A percentile compares a stretch with the other conserved stretches of the same genome.
phyloP scores from a whole-genome alignment of 2,329 filamentous ascomycete genomes.

The Xylariaceae sp. region DNA sequence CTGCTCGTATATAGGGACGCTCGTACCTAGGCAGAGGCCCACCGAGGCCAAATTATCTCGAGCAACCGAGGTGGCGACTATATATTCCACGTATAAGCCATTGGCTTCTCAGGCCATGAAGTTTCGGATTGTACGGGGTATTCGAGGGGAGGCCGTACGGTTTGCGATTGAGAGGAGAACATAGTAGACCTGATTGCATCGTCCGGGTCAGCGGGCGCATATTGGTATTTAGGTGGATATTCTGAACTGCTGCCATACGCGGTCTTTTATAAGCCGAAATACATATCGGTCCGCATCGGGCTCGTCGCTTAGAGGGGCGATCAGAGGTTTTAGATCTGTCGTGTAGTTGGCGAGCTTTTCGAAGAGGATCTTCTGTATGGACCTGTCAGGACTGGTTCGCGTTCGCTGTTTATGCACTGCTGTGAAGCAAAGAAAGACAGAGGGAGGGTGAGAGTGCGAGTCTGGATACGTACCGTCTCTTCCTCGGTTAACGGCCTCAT shows the following conservation, averaged over 20 bases:
- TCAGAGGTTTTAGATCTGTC: constrained; percentile 78
- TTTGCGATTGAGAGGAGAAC: constrained; percentile 86
- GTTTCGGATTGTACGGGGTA: background rate
- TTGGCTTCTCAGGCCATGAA: background rate
- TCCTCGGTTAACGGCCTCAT: constrained; percentile 59
- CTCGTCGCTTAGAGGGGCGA: constrained; percentile 65
- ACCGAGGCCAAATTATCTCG: constrained; percentile 78
- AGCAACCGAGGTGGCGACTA: constrained; percentile 74
- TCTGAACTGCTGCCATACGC: constrained; percentile 14
- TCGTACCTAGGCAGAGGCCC: constrained; percentile 72
- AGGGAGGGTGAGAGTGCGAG: background rate
- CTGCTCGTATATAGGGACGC: constrained; percentile 10
- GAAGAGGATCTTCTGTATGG: constrained; percentile 69
- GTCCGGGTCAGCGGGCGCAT: background rate
- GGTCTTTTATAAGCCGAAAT: constrained; percentile 75
- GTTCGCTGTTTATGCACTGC: background rate
- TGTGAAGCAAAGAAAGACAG: background rate
- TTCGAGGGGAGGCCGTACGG: constrained; percentile 27
- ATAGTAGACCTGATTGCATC: constrained; percentile 66
- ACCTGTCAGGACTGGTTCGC: background rate
- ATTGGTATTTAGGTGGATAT: background rate
- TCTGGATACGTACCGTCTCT: constrained; percentile 41
- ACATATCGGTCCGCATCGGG: constrained; percentile 73
- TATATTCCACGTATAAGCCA: constrained; percentile 3
- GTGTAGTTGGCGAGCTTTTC: constrained; percentile 93